These are phyloP conservation scores for Quercus aquifolioides DNA, from an alignment of 306 rosid genomes.

Conservation along the genomic window DNA sequence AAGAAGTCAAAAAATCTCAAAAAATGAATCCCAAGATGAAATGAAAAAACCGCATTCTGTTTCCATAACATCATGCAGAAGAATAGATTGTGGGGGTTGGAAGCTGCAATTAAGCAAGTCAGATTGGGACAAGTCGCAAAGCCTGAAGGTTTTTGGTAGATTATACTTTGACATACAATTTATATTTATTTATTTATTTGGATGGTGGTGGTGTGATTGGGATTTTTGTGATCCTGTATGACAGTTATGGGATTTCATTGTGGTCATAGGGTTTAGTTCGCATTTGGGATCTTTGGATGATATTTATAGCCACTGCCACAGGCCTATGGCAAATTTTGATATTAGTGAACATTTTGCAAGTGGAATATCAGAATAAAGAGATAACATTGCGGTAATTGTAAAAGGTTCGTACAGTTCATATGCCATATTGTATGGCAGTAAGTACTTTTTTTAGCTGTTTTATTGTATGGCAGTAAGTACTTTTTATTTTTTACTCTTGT, in stretches of 20 bases:
- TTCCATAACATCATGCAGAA: neutral
- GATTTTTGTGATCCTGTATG: neutral
- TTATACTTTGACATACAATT: neutral
- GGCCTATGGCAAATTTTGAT: too few relatives aligned
- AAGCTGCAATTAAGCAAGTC: too few relatives aligned
- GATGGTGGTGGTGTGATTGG: neutral
- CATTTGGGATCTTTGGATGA: neutral
- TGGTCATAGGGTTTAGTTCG: neutral
- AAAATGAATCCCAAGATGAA: neutral
- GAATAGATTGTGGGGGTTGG: neutral
- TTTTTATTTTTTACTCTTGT: too few relatives aligned
- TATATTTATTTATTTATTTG: neutral
- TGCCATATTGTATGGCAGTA: too few relatives aligned
- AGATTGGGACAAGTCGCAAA: neutral
- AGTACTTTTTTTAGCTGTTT: too few relatives aligned
- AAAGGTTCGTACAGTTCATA: too few relatives aligned
- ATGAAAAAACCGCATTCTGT: neutral
- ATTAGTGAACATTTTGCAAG: too few relatives aligned
- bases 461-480: too few relatives aligned
- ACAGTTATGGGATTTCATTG: neutral
- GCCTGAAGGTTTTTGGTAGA: neutral
- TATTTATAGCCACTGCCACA: too few relatives aligned
- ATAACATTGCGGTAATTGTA: too few relatives aligned
- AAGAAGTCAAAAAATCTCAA: slow-evolving; percentile 19
- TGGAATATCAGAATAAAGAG: too few relatives aligned